Evolutionary conservation across 306 rosid genomes (phyloP).

Genomic region (Begonia loranthoides): DNA sequence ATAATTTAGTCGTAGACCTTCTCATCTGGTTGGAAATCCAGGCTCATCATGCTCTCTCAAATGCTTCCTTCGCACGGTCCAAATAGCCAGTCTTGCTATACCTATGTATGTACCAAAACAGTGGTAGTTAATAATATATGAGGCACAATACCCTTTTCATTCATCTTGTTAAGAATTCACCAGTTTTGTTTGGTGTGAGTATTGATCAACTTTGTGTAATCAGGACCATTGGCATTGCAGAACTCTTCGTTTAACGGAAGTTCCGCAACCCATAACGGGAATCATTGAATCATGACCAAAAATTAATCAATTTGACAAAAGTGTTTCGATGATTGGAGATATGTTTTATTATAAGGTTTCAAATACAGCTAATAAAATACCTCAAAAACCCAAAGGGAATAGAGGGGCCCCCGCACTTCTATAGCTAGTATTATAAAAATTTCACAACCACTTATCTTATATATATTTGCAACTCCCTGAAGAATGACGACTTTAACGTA

Average conservation of each 20-base stretch:
- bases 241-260: slow-evolving; percentile 52
- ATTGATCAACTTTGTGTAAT: slow-evolving; percentile 66
- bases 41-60: slow-evolving; percentile 39
- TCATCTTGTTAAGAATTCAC: slow-evolving; percentile 61
- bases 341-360: too few relatives aligned
- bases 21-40: slow-evolving; percentile 55
- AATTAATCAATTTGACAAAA: too few relatives aligned
- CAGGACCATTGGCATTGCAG: slow-evolving; percentile 49
- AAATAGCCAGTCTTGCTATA: slow-evolving; percentile 65
- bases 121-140: slow-evolving; percentile 45
- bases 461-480: too few relatives aligned
- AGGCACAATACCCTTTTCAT: slow-evolving; percentile 35
- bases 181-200: slow-evolving; percentile 46
- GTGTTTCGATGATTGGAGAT: too few relatives aligned
- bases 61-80: slow-evolving; percentile 47
- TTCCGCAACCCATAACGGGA: slow-evolving; percentile 64
- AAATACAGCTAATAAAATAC: too few relatives aligned
- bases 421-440: too few relatives aligned
- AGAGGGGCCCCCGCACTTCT: too few relatives aligned
- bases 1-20: slow-evolving; percentile 53
- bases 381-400: too few relatives aligned
- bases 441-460: too few relatives aligned
- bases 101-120: slow-evolving; percentile 56
- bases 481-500: too few relatives aligned
- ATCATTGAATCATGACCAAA: slow-evolving; percentile 17